A percentile compares a stretch with the other conserved stretches of the same genome.
phyloP scores from a whole-genome alignment of 106 monocot species.

The Posidonia australis region DNA sequence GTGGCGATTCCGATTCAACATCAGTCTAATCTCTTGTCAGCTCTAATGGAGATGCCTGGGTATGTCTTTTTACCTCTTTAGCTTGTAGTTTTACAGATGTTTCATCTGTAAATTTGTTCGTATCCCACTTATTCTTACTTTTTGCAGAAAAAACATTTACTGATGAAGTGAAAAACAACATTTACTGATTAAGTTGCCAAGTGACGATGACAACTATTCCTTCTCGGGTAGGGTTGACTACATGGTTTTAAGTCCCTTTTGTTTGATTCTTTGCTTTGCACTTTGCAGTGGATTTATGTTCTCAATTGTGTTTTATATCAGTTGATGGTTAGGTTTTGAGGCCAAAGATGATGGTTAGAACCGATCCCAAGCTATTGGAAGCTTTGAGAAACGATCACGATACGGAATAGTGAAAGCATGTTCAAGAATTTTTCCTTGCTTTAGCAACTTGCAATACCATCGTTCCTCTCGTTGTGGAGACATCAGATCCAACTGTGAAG shows the following conservation, averaged over 20 bases:
- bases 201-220: no score
- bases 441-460: slow-evolving; percentile 87
- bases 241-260: no score
- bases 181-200: no score
- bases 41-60: no score
- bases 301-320: slow-evolving; percentile 19
- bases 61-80: no score
- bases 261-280: slow-evolving; percentile 6
- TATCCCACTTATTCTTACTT: no score
- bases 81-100: no score
- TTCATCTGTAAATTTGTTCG: no score
- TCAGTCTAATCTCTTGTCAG: no score
- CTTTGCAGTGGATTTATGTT: slow-evolving; percentile 1
- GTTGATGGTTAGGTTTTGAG: slow-evolving; percentile 48
- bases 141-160: no score
- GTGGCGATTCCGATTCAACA: slow-evolving; percentile 58
- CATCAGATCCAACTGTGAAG: slow-evolving; percentile 26
- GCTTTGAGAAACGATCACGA: slow-evolving; percentile 30
- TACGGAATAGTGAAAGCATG: slow-evolving; percentile 27
- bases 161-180: no score
- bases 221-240: no score
- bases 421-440: slow-evolving; percentile 62
- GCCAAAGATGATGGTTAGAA: slow-evolving; percentile 66
- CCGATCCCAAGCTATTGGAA: slow-evolving; percentile 45
- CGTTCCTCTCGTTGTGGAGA: slow-evolving; percentile 56